Conservation (phyloP, 2,329 filamentous ascomycete genomes). For the Dactylellina drechsleri region DNA sequence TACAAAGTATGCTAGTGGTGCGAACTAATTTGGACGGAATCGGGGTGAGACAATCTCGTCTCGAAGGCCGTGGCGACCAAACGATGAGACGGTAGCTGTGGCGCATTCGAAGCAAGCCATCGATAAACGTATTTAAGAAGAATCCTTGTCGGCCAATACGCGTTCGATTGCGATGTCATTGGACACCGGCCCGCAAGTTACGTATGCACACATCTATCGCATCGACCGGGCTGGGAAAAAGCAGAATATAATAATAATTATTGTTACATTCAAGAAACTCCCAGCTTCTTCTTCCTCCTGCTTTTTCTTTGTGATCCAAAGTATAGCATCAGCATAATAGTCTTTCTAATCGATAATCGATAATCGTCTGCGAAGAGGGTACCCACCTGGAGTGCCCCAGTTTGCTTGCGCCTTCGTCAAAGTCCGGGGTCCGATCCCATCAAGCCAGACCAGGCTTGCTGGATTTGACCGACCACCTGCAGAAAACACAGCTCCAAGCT, state of each 20-base stretch:
- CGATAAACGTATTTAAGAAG: too few species aligned
- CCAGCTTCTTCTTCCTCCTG: not conserved
- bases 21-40: too few species aligned
- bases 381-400: not conserved
- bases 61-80: not conserved
- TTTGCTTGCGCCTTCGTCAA: not conserved
- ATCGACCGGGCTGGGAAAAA: not conserved
- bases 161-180: slow-evolving; percentile 25
- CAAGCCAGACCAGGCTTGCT: too few species aligned
- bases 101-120: not conserved
- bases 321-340: not conserved
- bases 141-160: slow-evolving; percentile 10
- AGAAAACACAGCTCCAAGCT: slow-evolving; percentile 10
- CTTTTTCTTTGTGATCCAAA: not conserved
- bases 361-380: too few species aligned
- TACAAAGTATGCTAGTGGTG: too few species aligned
- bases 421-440: not conserved
- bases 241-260: too few species aligned
- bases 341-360: too few species aligned
- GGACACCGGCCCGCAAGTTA: slow-evolving; percentile 17
- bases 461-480: slow-evolving; percentile 7
- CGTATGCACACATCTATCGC: slow-evolving; percentile 13
- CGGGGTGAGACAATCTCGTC: too few species aligned
- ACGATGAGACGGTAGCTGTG: not conserved
- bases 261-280: too few species aligned